Evolutionary conservation across 768 basidiomycete species (phyloP).

Genomic region (Harrya chromipes): DNA sequence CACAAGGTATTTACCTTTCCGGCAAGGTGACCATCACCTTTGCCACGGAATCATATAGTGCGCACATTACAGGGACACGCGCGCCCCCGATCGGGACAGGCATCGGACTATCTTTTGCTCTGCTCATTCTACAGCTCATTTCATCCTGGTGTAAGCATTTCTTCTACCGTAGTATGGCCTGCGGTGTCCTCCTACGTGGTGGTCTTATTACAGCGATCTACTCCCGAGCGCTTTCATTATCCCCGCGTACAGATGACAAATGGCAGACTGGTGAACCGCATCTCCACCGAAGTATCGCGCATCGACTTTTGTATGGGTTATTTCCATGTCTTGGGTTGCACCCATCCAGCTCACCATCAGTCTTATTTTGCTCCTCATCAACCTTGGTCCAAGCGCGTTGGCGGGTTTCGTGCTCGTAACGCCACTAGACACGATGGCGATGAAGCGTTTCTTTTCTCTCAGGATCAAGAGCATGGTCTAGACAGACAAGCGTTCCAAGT

Average conservation of each 20-base stretch:
- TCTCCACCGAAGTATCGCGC: conserved; percentile 87
- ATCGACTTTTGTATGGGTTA: conserved; percentile 87
- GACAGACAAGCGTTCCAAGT: conserved; percentile 88
- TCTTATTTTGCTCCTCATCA: conserved; percentile 66
- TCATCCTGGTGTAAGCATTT: conserved; percentile 76
- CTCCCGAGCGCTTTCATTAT: conserved; percentile 69
- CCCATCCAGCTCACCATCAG: conserved; percentile 79
- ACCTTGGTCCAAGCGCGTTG: conserved; percentile 61
- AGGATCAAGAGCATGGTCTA: conserved; percentile 78
- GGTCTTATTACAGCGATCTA: conserved; percentile 90
- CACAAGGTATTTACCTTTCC: neutral
- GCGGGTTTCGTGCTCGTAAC: conserved; percentile 63
- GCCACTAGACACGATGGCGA: conserved; percentile 68
- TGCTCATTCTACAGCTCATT: conserved; percentile 66
- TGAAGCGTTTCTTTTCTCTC: conserved; percentile 60
- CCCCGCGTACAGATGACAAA: conserved; percentile 76
- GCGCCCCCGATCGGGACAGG: conserved; percentile 52
- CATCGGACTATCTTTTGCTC: conserved; percentile 69
- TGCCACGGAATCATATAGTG: conserved; percentile 56
- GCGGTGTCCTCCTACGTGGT: conserved; percentile 78
- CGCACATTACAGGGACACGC: conserved; percentile 36
- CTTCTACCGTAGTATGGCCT: conserved; percentile 71
- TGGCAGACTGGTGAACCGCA: conserved; percentile 90
- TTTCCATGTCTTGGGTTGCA: conserved; percentile 79
- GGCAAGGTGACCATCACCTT: conserved; percentile 67